Base-by-base conservation (phyloP, 1,284 basidiomycete species). In the Xerocomus tenax region DNA sequence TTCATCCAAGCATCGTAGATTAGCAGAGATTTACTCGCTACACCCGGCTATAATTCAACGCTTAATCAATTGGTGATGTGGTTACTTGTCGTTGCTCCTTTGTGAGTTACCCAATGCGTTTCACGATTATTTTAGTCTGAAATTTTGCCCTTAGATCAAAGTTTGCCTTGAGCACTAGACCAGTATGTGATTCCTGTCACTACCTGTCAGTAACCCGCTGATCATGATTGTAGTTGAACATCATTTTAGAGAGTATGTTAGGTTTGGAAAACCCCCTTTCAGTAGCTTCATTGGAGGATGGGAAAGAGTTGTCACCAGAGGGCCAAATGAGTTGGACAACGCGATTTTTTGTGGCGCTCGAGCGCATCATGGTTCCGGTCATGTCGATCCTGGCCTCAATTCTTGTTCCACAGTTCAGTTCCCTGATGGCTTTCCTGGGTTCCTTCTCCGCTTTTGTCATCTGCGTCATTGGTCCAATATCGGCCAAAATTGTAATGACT, bases 341-440 rank as follows among this genome's bases (percentile, higher is more conserved):
- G 57, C 65, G 62, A n/a, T 34, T 75, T 35, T 68, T 80, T 57
- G 70, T 78, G 26, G 69, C 73, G 25, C 45, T 80, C 44, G 82
- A 89, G 61, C 77, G 89, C 43, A 63, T 84, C 21, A 55, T 70
- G 42, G 69, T 91, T 28, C 79, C 84, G 0, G 56, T 76, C 8
- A 57, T 82, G 39, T 76, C 84, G 18, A 81, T 92, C 16, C 63
- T 70, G 25, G 79, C 85, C 32, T 91, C 90, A 2, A 82, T 94
- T 53, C 65, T 83, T 51, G 71, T 96, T 36, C 93, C 94, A 1
- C 79, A 88, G 48, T 96, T 97, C 64, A 86, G 86, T 56, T 78
- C 83, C 19, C 78, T 93, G 64, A 94, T 97, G 90, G 87, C 87
- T 12, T 91, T 94, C 65, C 72, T 95, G 32, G 92, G 93, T 4